Base-by-base conservation (phyloP, 371 early-diverging fungal species). In the Syncephalis fuscata region DNA sequence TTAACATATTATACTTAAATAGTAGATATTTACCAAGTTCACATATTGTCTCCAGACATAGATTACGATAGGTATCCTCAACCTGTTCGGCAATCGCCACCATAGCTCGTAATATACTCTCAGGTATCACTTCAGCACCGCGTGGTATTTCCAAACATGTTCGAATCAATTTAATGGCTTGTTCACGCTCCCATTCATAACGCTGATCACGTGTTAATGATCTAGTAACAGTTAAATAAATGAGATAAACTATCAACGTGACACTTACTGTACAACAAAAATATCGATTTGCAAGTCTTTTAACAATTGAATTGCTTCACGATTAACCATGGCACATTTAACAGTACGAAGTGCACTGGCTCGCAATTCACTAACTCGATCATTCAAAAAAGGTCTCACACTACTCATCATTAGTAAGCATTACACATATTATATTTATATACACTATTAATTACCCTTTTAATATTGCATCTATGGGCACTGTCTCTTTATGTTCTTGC, bases 1-100 rank as follows among this genome's bases (percentile, higher is more conserved):
- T 11, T 16, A 21, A 16, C 39, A 16, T 27, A 24, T 25, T 27
- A 22, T 14, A 21, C 2, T 15, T 24, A 32, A 7, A 11, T 19
- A 9, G 26, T 2, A 36, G n/a, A 0, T 21, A 19, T 56, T 44
- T 70, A 85, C 84, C 68, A 42, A 85, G 58, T 61, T 89, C 90
- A 44, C 82, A 78, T 15, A 89, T 53, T 1, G 85, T 85, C 45
- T 85, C 84, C 10, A 87, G 47, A 39, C 80, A 78, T 2, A 83
- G 68, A 48, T 71, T 74, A 44, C 87, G 58, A 38, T 85, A 56
- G 48, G 73, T 73, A 49, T 82, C 82, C 40, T 88, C 88, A 2
- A 64, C 56, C 50, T 87, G 85, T 49, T 88, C 90, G 15, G 84
- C 79, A 20, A 88, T 62, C 0, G 88, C 76, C 2, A 85, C 79